These are phyloP conservation scores for Didymella pomorum DNA, from an alignment of 2,329 filamentous ascomycete species.

Conservation along the genomic window DNA sequence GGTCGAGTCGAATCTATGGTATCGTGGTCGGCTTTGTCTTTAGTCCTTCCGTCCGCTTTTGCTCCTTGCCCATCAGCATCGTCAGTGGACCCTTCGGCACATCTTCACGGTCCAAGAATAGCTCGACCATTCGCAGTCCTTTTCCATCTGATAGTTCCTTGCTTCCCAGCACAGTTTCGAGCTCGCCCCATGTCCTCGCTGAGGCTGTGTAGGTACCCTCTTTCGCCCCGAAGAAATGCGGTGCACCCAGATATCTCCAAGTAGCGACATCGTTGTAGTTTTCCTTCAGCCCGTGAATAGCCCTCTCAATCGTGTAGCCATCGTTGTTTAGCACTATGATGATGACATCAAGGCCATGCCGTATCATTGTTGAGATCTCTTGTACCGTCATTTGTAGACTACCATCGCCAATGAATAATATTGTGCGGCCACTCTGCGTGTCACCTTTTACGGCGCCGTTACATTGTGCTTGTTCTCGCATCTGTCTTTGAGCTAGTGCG, in stretches of 20 bases:
- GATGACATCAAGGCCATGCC: slow-evolving; percentile 42
- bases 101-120: slow-evolving; percentile 47
- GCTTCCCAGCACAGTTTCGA: slow-evolving; percentile 52
- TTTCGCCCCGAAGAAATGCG: slow-evolving; percentile 31
- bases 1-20: neutral
- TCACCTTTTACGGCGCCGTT: slow-evolving; percentile 8
- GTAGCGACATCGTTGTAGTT: slow-evolving; percentile 35
- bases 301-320: slow-evolving; percentile 52
- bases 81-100: slow-evolving; percentile 22
- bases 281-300: slow-evolving; percentile 46
- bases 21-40: slow-evolving; percentile 2
- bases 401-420: slow-evolving; percentile 49
- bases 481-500: slow-evolving; percentile 48
- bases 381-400: slow-evolving; percentile 52
- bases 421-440: slow-evolving; percentile 33
- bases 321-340: slow-evolving; percentile 51
- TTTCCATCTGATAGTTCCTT: slow-evolving; percentile 49
- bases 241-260: slow-evolving; percentile 32
- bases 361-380: slow-evolving; percentile 50
- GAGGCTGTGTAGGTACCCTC: slow-evolving; percentile 25
- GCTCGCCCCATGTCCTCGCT: slow-evolving; percentile 57
- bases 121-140: slow-evolving; percentile 54
- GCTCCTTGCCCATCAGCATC: slow-evolving; percentile 17
- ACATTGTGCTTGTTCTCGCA: slow-evolving; percentile 15
- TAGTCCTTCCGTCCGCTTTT: slow-evolving; percentile 8